A percentile compares a stretch with the other conserved stretches of the same genome.
Conservation (phyloP, 257 asterid genomes). For the Solanum tacnaense region DNA sequence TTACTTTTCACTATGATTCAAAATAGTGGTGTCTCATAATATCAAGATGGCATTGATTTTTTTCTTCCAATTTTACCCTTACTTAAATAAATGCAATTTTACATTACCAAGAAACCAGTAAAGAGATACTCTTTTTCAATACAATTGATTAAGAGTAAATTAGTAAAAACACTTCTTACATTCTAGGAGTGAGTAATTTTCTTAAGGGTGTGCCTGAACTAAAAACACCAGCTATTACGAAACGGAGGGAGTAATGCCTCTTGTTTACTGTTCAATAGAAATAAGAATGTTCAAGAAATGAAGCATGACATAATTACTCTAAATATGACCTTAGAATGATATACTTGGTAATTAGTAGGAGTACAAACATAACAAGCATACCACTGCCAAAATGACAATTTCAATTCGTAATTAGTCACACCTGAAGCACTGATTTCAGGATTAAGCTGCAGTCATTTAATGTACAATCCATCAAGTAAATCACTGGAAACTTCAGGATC, state of each 20-base stretch:
- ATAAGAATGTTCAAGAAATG: background rate
- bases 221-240: background rate
- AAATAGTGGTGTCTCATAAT: background rate
- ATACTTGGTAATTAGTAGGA: background rate
- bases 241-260: background rate
- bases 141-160: background rate
- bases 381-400: background rate
- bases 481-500: slow-evolving; percentile 50
- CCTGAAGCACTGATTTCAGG: slow-evolving; percentile 57
- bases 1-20: background rate
- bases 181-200: background rate
- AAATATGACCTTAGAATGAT: background rate
- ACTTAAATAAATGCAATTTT: background rate
- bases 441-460: slow-evolving; percentile 74
- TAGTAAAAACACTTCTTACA: background rate
- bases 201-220: background rate
- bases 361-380: background rate
- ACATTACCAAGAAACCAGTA: background rate
- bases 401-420: background rate
- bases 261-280: background rate
- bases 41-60: background rate
- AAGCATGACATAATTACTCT: background rate
- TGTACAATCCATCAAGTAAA: slow-evolving; percentile 90
- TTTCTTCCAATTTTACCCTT: background rate
- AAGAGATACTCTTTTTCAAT: background rate